A percentile compares a stretch with the other conserved stretches of the same genome.
These are phyloP conservation scores for Saccharum officinarum DNA, from an alignment of 176 grass and related monocot genomes.

Conservation along the genomic window DNA sequence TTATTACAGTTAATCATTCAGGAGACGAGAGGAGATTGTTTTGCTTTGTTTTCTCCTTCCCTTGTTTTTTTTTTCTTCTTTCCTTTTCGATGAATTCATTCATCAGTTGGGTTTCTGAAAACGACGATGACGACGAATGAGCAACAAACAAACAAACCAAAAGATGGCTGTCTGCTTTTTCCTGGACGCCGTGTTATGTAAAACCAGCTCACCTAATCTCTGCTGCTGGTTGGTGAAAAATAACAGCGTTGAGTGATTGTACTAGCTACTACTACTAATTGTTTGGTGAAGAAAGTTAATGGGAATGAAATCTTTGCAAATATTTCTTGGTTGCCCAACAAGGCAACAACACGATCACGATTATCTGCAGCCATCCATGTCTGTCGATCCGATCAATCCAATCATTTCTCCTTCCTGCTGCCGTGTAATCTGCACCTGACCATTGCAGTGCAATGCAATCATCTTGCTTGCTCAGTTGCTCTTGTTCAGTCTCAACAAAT, in stretches of 20 bases:
- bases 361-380: constrained; percentile 26
- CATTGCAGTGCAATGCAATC: not conserved
- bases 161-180: constrained; percentile 58
- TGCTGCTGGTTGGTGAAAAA: constrained; percentile 51
- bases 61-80: not conserved
- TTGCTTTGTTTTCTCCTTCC: not conserved
- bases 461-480: constrained; percentile 10
- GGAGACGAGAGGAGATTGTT: not conserved
- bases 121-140: constrained; percentile 14
- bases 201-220: constrained; percentile 44
- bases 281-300: constrained; percentile 38
- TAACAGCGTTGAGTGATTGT: constrained; percentile 50
- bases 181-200: constrained; percentile 45
- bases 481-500: constrained; percentile 34
- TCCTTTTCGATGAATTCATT: constrained; percentile 29
- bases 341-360: not conserved
- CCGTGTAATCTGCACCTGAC: constrained; percentile 14
- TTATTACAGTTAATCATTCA: not conserved
- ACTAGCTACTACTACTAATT: constrained; percentile 30
- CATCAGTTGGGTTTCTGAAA: constrained; percentile 35
- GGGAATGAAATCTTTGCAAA: constrained; percentile 31
- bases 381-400: constrained; percentile 14
- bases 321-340: not conserved
- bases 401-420: not conserved
- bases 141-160: constrained; percentile 24